Evolutionary conservation across 140 eudicot species (phyloP).

Genomic region (Senecio squalidus): DNA sequence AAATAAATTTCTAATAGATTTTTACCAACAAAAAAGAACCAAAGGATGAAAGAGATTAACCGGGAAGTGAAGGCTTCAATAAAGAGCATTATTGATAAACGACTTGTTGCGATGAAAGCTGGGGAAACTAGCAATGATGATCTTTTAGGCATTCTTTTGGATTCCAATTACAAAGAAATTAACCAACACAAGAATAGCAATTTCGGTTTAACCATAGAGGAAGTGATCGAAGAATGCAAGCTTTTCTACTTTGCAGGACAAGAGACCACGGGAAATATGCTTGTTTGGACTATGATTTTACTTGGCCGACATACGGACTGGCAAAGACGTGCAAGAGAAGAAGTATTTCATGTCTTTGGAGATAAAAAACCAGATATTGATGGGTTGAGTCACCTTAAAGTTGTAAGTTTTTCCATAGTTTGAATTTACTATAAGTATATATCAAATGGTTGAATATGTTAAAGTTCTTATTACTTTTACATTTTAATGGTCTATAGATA

Average conservation of each 20-base stretch:
- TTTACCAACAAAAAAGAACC: slow-evolving; percentile 31
- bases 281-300: slow-evolving; percentile 30
- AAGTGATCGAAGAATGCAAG: slow-evolving; percentile 28
- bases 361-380: slow-evolving; percentile 6
- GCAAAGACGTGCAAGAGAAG: slow-evolving; percentile 26
- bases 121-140: slow-evolving; percentile 36
- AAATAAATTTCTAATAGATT: slow-evolving; percentile 5
- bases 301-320: slow-evolving; percentile 17
- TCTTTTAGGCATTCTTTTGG: slow-evolving; percentile 34
- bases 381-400: slow-evolving; percentile 15
- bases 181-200: not conserved
- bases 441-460: not conserved
- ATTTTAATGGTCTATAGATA: not conserved
- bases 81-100: slow-evolving; percentile 28
- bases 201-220: slow-evolving; percentile 23
- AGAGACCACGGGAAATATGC: slow-evolving; percentile 21
- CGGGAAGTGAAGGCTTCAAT: slow-evolving; percentile 18
- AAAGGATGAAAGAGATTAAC: slow-evolving; percentile 23
- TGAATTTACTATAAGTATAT: not conserved
- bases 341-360: slow-evolving; percentile 16
- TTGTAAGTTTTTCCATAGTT: slow-evolving; percentile 12
- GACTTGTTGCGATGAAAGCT: slow-evolving; percentile 24
- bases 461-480: too few species aligned
- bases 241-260: slow-evolving; percentile 36
- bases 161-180: slow-evolving; percentile 22